Conservation (phyloP, 2,329 filamentous ascomycete genomes). For the Emericellopsis cladophorae region DNA sequence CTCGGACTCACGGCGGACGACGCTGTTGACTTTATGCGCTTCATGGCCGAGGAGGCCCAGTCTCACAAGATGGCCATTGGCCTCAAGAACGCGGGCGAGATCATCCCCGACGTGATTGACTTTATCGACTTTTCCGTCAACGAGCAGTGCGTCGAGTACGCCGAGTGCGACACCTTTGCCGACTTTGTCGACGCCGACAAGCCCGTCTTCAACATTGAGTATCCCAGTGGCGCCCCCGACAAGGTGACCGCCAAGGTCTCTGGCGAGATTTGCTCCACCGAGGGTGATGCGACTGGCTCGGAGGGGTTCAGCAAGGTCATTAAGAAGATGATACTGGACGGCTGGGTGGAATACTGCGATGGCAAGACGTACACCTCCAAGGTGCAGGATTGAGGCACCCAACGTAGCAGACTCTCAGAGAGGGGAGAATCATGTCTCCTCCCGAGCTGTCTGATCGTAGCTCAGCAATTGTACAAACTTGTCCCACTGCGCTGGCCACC, state of each 20-base stretch:
- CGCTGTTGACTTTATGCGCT: slow-evolving; percentile 45
- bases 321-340: slow-evolving; percentile 51
- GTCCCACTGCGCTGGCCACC: slow-evolving; percentile 7
- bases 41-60: slow-evolving; percentile 42
- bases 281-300: slow-evolving; percentile 23
- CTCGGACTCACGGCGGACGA: slow-evolving; percentile 43
- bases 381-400: background rate
- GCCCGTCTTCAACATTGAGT: slow-evolving; percentile 65
- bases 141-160: slow-evolving; percentile 52
- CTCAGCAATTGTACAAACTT: slow-evolving; percentile 1
- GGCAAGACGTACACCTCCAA: slow-evolving; percentile 11
- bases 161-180: slow-evolving; percentile 45
- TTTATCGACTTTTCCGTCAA: slow-evolving; percentile 55
- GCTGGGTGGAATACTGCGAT: slow-evolving; percentile 47
- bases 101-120: slow-evolving; percentile 34
- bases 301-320: slow-evolving; percentile 49
- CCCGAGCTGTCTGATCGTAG: too few relatives aligned
- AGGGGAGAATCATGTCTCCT: background rate
- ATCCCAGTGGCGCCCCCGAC: slow-evolving; percentile 39
- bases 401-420: background rate
- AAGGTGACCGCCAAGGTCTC: slow-evolving; percentile 18
- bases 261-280: slow-evolving; percentile 27
- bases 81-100: slow-evolving; percentile 54
- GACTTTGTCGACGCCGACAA: slow-evolving; percentile 47
- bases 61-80: slow-evolving; percentile 46